Percentiles rank a stretch among this genome's conserved stretches.
These are phyloP conservation scores for Drechslerella coelobrocha DNA, from an alignment of 2,329 filamentous ascomycete genomes.

Conservation along the genomic window DNA sequence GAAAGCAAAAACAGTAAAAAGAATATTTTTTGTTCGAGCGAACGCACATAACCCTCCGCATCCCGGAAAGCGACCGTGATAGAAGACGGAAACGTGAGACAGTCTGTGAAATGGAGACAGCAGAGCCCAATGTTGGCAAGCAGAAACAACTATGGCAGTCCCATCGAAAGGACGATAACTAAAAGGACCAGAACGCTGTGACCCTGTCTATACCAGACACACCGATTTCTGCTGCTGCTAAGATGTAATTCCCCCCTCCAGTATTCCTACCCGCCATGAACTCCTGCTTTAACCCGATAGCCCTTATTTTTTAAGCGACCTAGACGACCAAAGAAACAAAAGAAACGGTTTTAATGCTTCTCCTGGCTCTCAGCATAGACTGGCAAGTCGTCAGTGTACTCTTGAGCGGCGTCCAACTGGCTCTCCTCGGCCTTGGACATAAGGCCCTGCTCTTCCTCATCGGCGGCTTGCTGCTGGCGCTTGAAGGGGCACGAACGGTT, in stretches of 20 bases:
- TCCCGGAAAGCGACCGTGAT: too few species aligned
- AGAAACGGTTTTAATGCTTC: constrained; percentile 38
- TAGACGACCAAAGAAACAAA: neutral
- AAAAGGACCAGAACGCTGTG: too few species aligned
- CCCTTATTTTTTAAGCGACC: neutral
- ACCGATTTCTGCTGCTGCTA: too few species aligned
- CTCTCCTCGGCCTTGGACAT: constrained; percentile 44
- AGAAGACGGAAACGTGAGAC: too few species aligned
- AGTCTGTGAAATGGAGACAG: too few species aligned
- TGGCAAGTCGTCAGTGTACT: constrained; percentile 39
- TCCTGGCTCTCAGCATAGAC: constrained; percentile 40
- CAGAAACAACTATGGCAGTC: too few species aligned
- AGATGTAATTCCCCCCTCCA: constrained; percentile 1
- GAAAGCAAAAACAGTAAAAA: too few species aligned
- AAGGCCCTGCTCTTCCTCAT: constrained; percentile 42
- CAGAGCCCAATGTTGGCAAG: too few species aligned
- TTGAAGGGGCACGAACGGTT: constrained; percentile 21
- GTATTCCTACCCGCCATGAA: neutral
- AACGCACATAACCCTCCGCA: too few species aligned
- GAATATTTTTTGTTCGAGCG: too few species aligned
- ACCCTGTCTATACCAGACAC: too few species aligned
- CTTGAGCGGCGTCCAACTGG: constrained; percentile 15
- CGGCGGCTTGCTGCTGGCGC: constrained; percentile 17
- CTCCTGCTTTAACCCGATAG: neutral
- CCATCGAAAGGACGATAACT: too few species aligned